A percentile compares a stretch with the other conserved stretches of the same genome.
Evolutionary conservation across 257 asterid species (phyloP).

Genomic region (Jaltomata sinuosa): DNA sequence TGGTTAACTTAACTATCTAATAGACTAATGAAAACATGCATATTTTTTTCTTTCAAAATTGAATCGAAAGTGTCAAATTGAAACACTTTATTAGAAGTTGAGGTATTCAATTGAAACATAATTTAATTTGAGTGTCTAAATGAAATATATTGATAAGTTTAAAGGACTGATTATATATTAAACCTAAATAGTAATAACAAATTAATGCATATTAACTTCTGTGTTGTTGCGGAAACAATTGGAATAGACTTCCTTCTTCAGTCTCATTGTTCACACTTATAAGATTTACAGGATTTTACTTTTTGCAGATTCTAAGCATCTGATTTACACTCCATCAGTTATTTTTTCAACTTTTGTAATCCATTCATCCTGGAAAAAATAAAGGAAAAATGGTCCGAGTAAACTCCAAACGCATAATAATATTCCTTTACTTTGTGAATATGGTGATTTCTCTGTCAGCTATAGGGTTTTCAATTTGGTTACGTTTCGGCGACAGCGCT

Average conservation of each 20-base stretch:
- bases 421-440: constrained; percentile 25
- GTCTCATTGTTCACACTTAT: no score
- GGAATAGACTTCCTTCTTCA: not conserved
- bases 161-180: no score
- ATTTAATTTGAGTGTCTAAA: not conserved
- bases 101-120: not conserved
- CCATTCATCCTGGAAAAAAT: not conserved
- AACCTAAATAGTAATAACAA: not conserved
- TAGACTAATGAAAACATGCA: no score
- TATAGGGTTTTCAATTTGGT: constrained; percentile 36
- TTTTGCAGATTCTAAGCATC: not conserved
- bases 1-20: no score
- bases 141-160: no score
- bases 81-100: not conserved
- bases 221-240: not conserved
- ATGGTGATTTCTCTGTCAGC: constrained; percentile 28
- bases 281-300: not conserved
- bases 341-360: not conserved
- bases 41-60: not conserved
- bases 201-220: not conserved
- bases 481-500: constrained; percentile 7
- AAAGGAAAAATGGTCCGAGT: constrained; percentile 13
- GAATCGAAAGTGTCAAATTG: not conserved
- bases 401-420: constrained; percentile 38
- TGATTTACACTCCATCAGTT: not conserved